Evolutionary conservation across 2,329 filamentous ascomycete genomes (phyloP), one percentile per base, ranked within the genome.

Genomic region (Talaromyces islandicus): DNA sequence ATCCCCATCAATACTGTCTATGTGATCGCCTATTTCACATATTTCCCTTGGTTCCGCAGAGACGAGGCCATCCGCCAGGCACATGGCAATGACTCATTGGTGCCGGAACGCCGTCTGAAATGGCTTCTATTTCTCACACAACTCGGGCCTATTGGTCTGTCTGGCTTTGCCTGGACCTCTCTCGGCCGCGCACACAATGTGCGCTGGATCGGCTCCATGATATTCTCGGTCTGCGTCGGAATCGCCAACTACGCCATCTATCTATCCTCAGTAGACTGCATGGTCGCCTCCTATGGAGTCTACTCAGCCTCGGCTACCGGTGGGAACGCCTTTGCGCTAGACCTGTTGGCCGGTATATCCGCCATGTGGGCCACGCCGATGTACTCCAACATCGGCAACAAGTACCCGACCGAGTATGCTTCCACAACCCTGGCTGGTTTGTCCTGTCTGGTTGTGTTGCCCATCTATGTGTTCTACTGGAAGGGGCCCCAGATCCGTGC

Each of bases 181-280:
- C 80, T 85, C 24, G 86, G 86, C 0, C 87, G 86, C 73, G 83
- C 27, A 70, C 88, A 3, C 85, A 76, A 35, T 12, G 32, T 81
- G 2, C 84, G 85, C 64, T 91, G 88, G 88, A 85, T 89, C 25
- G 85, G 81, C 0, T 85, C 86, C 2, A 83, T 88, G 77, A 75
- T 90, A 54, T 89, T 87, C 64, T 80, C 82, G 1, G 80, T 79
- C 14, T 77, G 89, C 50, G 85, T 91, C 56, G 89, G 87, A 19
- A 86, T 91, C 56, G 88, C 88, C 59, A 91, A 91, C 68, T 89
- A 88, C 60, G 78, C 83, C 32, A 89, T 90, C 60, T 90, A 90
- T 75, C 88, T 89, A 85, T 86, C 87, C 1, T 89, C 87, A 1
- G 88, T 90, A 64, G 87, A 91, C 72, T 91, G 91, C 75, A 90